Percentiles rank a stretch among this genome's conserved stretches.
Evolutionary conservation across 176 grass and related monocot species (phyloP).

Genomic region (maize (Zea mays)): DNA sequence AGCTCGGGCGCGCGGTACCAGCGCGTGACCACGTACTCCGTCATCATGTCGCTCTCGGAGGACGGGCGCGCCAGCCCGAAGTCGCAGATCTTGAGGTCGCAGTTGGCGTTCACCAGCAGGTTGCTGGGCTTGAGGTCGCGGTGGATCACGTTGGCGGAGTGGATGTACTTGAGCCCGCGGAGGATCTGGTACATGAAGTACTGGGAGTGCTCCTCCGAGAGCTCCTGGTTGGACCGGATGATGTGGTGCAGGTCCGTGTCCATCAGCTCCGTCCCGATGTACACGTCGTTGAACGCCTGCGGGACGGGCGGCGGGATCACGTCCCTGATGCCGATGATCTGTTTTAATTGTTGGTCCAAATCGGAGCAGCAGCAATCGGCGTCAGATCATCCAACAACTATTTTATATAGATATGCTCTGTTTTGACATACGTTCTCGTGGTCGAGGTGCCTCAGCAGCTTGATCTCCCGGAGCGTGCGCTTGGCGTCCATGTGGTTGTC

Average conservation of each 20-base stretch:
- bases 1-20: constrained; percentile 96
- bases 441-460: constrained; percentile 90
- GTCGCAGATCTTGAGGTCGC: constrained; percentile 98
- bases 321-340: constrained; percentile 79
- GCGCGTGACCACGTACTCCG: constrained; percentile 90
- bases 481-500: constrained; percentile 98
- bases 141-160: constrained; percentile 94
- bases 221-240: constrained; percentile 86
- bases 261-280: constrained; percentile 89
- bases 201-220: constrained; percentile 94
- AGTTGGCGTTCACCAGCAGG: constrained; percentile 94
- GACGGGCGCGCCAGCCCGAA: constrained; percentile 90
- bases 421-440: constrained; percentile 79
- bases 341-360: not conserved
- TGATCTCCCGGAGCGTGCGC: constrained; percentile 95
- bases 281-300: constrained; percentile 84
- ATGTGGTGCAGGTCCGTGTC: constrained; percentile 97
- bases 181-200: constrained; percentile 96
- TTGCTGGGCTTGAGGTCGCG: constrained; percentile 95
- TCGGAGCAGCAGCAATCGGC: too few species aligned
- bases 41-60: constrained; percentile 96
- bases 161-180: constrained; percentile 94
- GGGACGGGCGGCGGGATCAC: constrained; percentile 85
- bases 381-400: too few species aligned
- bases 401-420: too few species aligned